Base-by-base conservation (phyloP, 1,284 basidiomycete species). In the Xanthoconium separans region DNA sequence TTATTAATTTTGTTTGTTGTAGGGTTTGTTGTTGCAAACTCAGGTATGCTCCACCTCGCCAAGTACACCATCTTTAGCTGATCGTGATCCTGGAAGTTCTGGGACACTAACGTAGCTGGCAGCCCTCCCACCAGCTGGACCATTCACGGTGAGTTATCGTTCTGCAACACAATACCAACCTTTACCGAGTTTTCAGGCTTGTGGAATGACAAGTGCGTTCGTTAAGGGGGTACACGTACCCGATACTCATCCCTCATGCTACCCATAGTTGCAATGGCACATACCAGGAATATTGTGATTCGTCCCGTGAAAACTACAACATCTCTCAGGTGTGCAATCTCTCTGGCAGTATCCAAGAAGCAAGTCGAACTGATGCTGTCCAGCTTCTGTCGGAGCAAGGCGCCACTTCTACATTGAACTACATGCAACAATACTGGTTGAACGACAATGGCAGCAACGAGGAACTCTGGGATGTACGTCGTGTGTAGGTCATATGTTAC, bases 91-190 rank as follows among this genome's bases (percentile, higher is more conserved):
- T 29, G 36, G 42, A 65, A 84, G 81, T 83, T 85, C 65, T 87
- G 85, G 83, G 84, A 86, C 58, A 78, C 78, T 3, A 58, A 80
- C 51, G 84, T 89, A 0, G 70, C 80, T 1, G 84, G 82, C 27
- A 86, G 87, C 3, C 87, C 89, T 18, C 65, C 62, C 10, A 62
- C 86, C 64, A 86, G 82, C 60, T 91, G 89, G 87, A 88, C 87
- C 0, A 86, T 90, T 58, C 87, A 89, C 52, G 87, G 87, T 83
- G 57, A 44, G 77, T 58, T 16, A 12, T 54, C 20, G 6, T 30
- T 30, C 34, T 29, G 24, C 45, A 31, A 20, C 37, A 7, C 3
- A 27, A 31, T 39, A 11, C n/a, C 4, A 18, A 20, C 18, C n/a
- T 10, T 20, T 40, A 40, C 3, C 2, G 18, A 24, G 34, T 12